These are phyloP conservation scores for Apostasia ramifera DNA, from an alignment of 106 monocot species.

Conservation along the genomic window DNA sequence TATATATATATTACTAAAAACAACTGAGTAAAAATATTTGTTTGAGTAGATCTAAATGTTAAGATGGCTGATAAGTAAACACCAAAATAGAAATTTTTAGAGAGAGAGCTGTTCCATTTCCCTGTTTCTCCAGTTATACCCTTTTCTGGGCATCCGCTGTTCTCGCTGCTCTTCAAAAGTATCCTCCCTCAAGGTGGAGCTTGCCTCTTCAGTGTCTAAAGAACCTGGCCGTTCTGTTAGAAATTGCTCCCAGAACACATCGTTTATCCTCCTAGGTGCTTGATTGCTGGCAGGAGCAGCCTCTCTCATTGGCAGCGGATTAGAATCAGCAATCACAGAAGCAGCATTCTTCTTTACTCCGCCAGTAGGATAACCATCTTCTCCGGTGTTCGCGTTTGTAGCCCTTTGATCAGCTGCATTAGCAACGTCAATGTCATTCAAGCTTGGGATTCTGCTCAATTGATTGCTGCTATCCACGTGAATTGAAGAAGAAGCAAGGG, in stretches of 20 bases:
- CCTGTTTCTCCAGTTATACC: slow-evolving; percentile 1
- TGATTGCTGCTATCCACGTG: slow-evolving; percentile 29
- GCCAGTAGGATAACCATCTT: neutral
- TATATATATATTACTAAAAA: too few relatives aligned
- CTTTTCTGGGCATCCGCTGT: slow-evolving; percentile 16
- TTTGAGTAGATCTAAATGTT: too few relatives aligned
- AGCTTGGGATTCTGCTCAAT: slow-evolving; percentile 9
- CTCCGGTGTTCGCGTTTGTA: slow-evolving; percentile 4
- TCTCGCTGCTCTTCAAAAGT: slow-evolving; percentile 23
- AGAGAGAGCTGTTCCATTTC: slow-evolving; percentile 1
- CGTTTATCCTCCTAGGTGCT: slow-evolving; percentile 52
- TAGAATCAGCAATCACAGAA: neutral
- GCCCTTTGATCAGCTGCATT: slow-evolving; percentile 4
- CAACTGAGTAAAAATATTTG: too few relatives aligned
- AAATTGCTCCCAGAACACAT: slow-evolving; percentile 98
- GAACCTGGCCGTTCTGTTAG: slow-evolving; percentile 85
- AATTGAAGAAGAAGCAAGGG: slow-evolving; percentile 61
- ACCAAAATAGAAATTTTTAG: neutral
- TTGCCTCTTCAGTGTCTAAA: slow-evolving; percentile 70
- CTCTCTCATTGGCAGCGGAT: slow-evolving; percentile 7
- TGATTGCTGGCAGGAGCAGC: slow-evolving; percentile 17
- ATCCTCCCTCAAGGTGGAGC: slow-evolving; percentile 40
- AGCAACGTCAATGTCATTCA: slow-evolving; percentile 7
- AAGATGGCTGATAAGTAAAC: too few relatives aligned
- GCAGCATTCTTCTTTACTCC: slow-evolving; percentile 7